These are phyloP conservation scores for Rhynchospora pubera DNA, from an alignment of 176 grass and related monocot species.

Conservation along the genomic window DNA sequence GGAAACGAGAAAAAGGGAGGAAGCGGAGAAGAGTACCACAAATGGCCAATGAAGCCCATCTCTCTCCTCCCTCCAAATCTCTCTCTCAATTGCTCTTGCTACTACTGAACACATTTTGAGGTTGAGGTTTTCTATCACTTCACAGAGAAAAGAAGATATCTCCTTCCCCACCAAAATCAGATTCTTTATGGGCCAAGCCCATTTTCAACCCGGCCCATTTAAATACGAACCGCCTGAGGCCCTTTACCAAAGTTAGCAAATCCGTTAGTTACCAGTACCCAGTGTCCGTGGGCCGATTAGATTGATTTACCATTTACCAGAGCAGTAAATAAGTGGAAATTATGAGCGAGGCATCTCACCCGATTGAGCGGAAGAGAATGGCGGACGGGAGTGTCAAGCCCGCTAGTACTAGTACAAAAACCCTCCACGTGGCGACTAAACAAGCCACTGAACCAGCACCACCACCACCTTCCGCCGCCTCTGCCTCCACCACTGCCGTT, in stretches of 20 bases:
- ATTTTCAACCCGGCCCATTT: neutral
- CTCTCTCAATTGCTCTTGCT: neutral
- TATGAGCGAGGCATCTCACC: neutral
- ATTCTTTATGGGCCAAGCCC: neutral
- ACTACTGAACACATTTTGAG: neutral
- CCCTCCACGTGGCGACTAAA: neutral
- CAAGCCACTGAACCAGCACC: neutral
- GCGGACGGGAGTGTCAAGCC: conserved; percentile 10
- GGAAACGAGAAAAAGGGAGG: neutral
- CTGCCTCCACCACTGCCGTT: neutral
- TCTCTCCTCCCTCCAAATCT: neutral
- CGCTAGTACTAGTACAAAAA: neutral
- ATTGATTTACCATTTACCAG: neutral
- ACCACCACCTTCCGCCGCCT: neutral
- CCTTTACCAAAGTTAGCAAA: neutral
- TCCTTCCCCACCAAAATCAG: neutral
- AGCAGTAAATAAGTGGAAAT: neutral
- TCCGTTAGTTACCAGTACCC: neutral
- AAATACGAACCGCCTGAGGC: neutral
- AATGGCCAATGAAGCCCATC: conserved; percentile 6
- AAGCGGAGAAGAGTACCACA: neutral
- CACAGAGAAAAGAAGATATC: neutral
- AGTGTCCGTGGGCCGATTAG: conserved; percentile 2
- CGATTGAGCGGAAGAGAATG: conserved; percentile 21
- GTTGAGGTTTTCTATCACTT: conserved; percentile 16